These are phyloP conservation scores for Vigna hirtella DNA, from an alignment of 306 rosid genomes.

Conservation along the genomic window DNA sequence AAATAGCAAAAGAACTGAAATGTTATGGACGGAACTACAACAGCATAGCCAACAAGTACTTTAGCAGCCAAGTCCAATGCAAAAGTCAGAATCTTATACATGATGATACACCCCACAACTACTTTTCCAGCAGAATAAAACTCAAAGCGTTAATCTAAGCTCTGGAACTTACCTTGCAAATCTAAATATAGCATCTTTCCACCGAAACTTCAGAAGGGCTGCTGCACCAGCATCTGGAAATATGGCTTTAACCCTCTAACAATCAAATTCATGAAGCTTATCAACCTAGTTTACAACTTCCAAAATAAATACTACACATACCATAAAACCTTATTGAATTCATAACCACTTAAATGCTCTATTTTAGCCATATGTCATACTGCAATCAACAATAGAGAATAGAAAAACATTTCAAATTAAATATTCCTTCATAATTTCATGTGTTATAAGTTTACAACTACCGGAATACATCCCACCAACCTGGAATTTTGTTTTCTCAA, in stretches of 20 bases:
- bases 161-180: conserved; percentile 76
- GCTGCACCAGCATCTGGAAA: conserved; percentile 99
- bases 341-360: not conserved
- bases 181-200: conserved; percentile 86
- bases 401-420: conserved; percentile 14
- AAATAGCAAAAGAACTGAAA: conserved; percentile 27
- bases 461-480: conserved; percentile 52
- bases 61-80: conserved; percentile 6
- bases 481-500: conserved; percentile 68
- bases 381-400: conserved; percentile 1
- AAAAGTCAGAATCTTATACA: conserved; percentile 28
- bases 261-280: conserved; percentile 52
- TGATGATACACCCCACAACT: conserved; percentile 3
- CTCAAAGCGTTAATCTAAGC: conserved; percentile 6
- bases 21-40: not conserved
- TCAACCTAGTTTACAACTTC: conserved; percentile 33
- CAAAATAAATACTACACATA: conserved; percentile 11
- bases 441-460: conserved; percentile 34
- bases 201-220: conserved; percentile 83
- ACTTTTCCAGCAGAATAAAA: conserved; percentile 26
- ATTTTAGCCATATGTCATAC: too few species aligned
- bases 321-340: conserved; percentile 2
- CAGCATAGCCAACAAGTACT: conserved; percentile 39
- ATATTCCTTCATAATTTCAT: conserved; percentile 32
- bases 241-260: conserved; percentile 86